A percentile compares a stretch with the other conserved stretches of the same genome.
Conservation (phyloP, 805 yeast species). For the Kodamaea sagamina region DNA sequence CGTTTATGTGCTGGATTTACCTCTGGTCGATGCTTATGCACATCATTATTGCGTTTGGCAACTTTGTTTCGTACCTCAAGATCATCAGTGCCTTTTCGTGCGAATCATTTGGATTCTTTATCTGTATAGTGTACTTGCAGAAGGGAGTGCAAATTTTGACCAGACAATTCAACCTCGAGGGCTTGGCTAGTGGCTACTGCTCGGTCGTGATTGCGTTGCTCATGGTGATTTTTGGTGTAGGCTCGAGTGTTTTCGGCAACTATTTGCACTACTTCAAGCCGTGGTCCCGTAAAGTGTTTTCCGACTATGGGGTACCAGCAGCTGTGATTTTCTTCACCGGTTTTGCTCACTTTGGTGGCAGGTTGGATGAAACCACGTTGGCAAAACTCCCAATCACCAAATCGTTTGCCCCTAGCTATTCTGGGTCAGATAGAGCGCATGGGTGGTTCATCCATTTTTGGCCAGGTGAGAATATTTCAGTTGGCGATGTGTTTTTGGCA, state of each 20-base stretch:
- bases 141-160: constrained; percentile 84
- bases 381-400: constrained; percentile 66
- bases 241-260: constrained; percentile 57
- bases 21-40: constrained; percentile 90
- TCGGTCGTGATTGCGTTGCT: constrained; percentile 71
- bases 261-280: constrained; percentile 63
- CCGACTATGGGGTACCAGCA: constrained; percentile 84
- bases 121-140: constrained; percentile 82
- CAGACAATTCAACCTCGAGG: constrained; percentile 58
- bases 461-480: constrained; percentile 56
- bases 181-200: constrained; percentile 60
- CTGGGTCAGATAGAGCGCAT: constrained; percentile 40
- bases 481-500: constrained; percentile 81
- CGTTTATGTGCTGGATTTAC: constrained; percentile 95
- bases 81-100: constrained; percentile 82
- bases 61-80: constrained; percentile 65
- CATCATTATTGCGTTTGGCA: constrained; percentile 65
- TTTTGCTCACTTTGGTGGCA: constrained; percentile 88
- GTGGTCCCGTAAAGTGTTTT: constrained; percentile 63
- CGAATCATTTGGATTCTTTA: constrained; percentile 91
- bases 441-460: constrained; percentile 84
- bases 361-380: constrained; percentile 56
- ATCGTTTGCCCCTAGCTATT: constrained; percentile 72
- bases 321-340: constrained; percentile 90
- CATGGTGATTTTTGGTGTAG: constrained; percentile 79